Percentiles rank a stretch among this genome's conserved stretches.
Conservation (phyloP, 148 eudicot genomes). For the Pharnaceum exiguum region DNA sequence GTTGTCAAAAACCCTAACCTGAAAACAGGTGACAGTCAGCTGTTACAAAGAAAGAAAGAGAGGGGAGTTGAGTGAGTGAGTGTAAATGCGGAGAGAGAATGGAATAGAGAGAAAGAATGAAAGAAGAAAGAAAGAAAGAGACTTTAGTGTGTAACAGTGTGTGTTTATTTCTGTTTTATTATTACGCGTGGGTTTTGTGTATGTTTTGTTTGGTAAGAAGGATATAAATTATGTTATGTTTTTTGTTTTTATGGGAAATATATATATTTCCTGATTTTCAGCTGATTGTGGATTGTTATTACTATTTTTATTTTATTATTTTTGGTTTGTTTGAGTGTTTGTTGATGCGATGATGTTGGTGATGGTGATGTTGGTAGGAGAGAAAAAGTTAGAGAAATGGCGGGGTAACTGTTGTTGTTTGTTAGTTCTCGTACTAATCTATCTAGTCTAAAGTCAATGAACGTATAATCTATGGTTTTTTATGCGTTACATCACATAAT, state of each 20-base stretch:
- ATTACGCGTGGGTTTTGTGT: not conserved
- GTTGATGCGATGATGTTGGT: not conserved
- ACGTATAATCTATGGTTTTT: no score
- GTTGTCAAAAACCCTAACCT: no score
- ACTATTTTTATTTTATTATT: no score
- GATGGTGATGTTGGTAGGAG: not conserved
- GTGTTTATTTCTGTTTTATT: not conserved
- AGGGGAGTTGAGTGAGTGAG: not conserved
- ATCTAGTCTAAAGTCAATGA: no score
- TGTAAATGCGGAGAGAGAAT: not conserved
- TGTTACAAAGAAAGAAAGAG: slow-evolving; percentile 7
- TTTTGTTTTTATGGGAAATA: not conserved
- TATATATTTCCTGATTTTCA: not conserved
- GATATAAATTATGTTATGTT: not conserved
- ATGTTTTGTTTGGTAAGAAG: slow-evolving; percentile 5
- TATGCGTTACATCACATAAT: not conserved
- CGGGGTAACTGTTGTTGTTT: slow-evolving; percentile 11
- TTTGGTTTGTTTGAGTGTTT: no score
- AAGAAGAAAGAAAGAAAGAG: not conserved
- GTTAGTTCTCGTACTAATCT: no score
- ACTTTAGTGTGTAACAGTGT: not conserved
- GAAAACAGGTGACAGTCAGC: not conserved
- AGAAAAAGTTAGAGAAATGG: not conserved
- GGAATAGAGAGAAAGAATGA: not conserved
- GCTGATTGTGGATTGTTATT: slow-evolving; percentile 12